These are phyloP conservation scores for Fusarium euwallaceae DNA, from an alignment of 2,329 filamentous ascomycete genomes.

Conservation along the genomic window DNA sequence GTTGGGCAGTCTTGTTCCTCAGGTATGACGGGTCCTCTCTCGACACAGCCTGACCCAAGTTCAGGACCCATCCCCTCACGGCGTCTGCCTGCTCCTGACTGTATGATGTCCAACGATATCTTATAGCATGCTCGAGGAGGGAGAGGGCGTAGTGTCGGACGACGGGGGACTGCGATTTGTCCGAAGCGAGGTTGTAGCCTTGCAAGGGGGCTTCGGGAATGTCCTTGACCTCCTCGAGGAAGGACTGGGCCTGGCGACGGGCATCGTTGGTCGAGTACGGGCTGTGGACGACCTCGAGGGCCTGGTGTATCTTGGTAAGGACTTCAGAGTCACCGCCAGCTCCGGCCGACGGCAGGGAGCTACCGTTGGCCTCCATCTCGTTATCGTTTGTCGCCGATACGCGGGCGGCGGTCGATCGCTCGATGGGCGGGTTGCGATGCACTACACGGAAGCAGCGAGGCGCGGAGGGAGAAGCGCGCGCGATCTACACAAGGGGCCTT, in stretches of 20 bases:
- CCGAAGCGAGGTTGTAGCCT: conserved; percentile 85
- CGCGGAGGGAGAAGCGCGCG: conserved; percentile 31
- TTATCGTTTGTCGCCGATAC: conserved; percentile 34
- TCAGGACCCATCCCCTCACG: conserved; percentile 81
- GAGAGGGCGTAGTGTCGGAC: conserved; percentile 96
- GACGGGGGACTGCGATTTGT: conserved; percentile 80
- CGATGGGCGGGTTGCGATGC: conserved; percentile 22
- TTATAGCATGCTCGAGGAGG: conserved; percentile 89
- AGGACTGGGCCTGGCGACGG: conserved; percentile 85
- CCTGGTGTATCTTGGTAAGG: conserved; percentile 81
- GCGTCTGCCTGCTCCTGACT: conserved; percentile 74
- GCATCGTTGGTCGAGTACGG: conserved; percentile 84
- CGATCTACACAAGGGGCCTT: conserved; percentile 40
- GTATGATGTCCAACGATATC: conserved; percentile 85
- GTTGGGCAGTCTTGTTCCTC: conserved; percentile 91
- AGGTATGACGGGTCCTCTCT: conserved; percentile 84
- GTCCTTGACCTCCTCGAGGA: conserved; percentile 87
- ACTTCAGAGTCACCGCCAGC: conserved; percentile 58
- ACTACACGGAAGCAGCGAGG: conserved; percentile 26
- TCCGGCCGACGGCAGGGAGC: conserved; percentile 47
- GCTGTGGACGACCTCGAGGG: conserved; percentile 89
- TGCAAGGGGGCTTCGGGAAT: conserved; percentile 84
- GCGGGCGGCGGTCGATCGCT: conserved; percentile 8
- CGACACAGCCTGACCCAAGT: conserved; percentile 79
- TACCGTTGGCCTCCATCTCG: conserved; percentile 55